Base-by-base conservation (phyloP, 2,329 filamentous ascomycete genomes). In the Ophiostoma angusticollis region DNA sequence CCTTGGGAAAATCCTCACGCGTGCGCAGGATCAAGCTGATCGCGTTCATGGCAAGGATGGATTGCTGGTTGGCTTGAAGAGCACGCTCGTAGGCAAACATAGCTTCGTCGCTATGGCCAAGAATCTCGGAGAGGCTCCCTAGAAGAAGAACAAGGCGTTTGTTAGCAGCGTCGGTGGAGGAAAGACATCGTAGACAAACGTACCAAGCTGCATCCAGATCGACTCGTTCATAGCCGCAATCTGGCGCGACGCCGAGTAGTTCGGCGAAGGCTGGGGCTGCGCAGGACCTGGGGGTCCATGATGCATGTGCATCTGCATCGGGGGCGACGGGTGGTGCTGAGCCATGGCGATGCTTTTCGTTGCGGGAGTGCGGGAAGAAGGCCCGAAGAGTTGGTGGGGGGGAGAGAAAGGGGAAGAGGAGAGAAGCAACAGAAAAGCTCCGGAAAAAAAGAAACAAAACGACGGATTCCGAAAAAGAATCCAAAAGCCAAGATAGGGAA, bases 151-250 rank as follows among this genome's bases (percentile, higher is more conserved):
- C 16, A 18, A n/a, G 6, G 7, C n/a, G 13, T 7, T 11, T 6
- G 16, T 40, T 35, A 30, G 31, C 16, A 30, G n/a, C 3, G 29
- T 17, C 14, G 14, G 6, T 9, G 11, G 27, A 22, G 14, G 3
- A n/a, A 17, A 27, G 9, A n/a, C n/a, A n/a, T n/a, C n/a, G n/a
- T n/a, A n/a, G n/a, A n/a, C 3, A 24, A 7, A 60, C 77, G 47
- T 79, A 94, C 86, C 89, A 50, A 96, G 82, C 57, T 91, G 83
- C 54, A 93, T 72, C 89, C 89, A 96, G 40, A 93, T 78, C 35
- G 72, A 70, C 62, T 96, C 89, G 53, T 93, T 96, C 54, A 89
- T 72, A 6, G 74, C 67, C 6, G 76, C 70, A 38, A 94, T 74
- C 55, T 84, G 80, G 51, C 87, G 81, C 50, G 81, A 76, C 17